Evolutionary conservation across 2,329 filamentous ascomycete genomes (phyloP).

Genomic region (Xylariaceae sp.): DNA sequence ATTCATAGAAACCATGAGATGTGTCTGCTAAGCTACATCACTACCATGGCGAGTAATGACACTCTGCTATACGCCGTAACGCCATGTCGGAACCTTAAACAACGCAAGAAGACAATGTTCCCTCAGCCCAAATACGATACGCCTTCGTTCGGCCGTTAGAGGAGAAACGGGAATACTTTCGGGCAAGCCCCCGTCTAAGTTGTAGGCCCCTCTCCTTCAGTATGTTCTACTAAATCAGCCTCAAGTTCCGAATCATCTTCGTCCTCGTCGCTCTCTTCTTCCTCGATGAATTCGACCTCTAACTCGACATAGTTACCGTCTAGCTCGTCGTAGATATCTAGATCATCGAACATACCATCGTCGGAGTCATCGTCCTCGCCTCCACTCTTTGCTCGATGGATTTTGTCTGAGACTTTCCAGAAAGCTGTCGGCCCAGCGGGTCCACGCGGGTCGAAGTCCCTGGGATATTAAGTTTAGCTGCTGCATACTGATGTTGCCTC

Average conservation of each 20-base stretch:
- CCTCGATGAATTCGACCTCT: not conserved
- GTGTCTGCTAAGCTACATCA: too few relatives aligned
- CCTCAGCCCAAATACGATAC: too few relatives aligned
- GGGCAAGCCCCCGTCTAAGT: too few relatives aligned
- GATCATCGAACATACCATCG: constrained; percentile 1
- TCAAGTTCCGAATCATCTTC: not conserved
- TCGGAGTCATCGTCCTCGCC: not conserved
- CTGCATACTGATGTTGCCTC: not conserved
- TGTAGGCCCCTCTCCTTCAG: too few relatives aligned
- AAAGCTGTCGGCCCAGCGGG: constrained; percentile 74
- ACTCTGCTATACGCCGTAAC: too few relatives aligned
- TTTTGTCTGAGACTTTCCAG: constrained; percentile 66
- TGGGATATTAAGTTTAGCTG: constrained; percentile 25
- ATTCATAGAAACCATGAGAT: too few relatives aligned
- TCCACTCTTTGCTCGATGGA: not conserved
- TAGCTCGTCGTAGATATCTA: constrained; percentile 6
- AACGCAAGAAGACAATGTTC: too few relatives aligned
- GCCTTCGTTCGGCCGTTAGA: too few relatives aligned
- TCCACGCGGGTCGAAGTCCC: constrained; percentile 64
- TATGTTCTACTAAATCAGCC: not conserved
- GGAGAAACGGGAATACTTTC: too few relatives aligned
- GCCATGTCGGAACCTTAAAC: too few relatives aligned
- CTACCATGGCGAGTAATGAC: too few relatives aligned
- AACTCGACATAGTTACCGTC: not conserved
- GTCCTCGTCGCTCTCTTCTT: not conserved